Evolutionary conservation across 1,284 basidiomycete genomes (phyloP).

Genomic region (Cryptococcus sp.): DNA sequence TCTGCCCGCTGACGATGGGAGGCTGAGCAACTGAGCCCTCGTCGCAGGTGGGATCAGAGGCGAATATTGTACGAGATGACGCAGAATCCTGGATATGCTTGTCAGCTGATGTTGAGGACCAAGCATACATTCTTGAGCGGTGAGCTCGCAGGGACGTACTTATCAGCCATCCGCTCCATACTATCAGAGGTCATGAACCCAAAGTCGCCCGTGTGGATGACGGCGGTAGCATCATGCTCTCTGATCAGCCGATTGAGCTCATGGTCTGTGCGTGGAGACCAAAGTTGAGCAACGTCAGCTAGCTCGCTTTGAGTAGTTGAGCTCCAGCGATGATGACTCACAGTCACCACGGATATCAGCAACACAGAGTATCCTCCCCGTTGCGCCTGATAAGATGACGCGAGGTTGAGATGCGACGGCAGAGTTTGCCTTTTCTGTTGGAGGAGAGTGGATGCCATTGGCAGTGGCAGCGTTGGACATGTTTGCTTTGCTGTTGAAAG

Average conservation of each 20-base stretch:
- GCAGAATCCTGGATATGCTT: conserved; percentile 64
- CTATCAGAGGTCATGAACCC: conserved; percentile 90
- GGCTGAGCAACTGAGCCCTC: conserved; percentile 76
- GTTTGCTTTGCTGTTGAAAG: background rate
- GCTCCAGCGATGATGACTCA: conserved; percentile 22
- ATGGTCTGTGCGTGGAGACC: conserved; percentile 55
- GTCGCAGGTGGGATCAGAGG: conserved; percentile 85
- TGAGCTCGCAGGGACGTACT: conserved; percentile 52
- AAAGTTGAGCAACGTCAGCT: conserved; percentile 13
- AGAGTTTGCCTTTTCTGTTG: conserved; percentile 30
- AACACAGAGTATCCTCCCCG: conserved; percentile 89
- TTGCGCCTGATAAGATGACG: conserved; percentile 42
- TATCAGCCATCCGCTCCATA: conserved; percentile 86
- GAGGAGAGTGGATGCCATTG: conserved; percentile 33
- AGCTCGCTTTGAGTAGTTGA: too few species aligned
- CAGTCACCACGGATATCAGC: conserved; percentile 85
- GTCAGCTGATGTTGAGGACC: background rate
- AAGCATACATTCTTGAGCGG: background rate
- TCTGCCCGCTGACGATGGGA: conserved; percentile 58
- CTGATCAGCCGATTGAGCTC: conserved; percentile 86
- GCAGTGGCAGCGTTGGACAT: conserved; percentile 11
- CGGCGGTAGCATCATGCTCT: conserved; percentile 84
- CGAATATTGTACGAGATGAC: conserved; percentile 95
- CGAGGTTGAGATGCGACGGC: conserved; percentile 29
- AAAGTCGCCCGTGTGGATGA: conserved; percentile 99